These are phyloP conservation scores for Onygenales sp. DNA, from an alignment of 2,329 filamentous ascomycete species.

Conservation along the genomic window DNA sequence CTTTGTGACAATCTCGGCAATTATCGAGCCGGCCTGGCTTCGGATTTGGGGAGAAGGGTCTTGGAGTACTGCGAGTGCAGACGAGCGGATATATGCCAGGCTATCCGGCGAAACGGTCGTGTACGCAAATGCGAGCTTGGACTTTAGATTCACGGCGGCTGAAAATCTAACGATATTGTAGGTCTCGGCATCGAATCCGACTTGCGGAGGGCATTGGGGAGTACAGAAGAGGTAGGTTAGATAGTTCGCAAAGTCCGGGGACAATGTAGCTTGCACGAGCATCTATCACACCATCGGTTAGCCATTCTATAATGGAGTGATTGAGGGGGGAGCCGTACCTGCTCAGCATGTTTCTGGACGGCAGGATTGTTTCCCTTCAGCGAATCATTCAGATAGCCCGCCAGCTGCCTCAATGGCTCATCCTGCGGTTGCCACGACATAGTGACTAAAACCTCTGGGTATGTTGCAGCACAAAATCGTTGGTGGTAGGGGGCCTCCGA, in stretches of 20 bases:
- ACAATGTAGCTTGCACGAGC: slow-evolving; percentile 78
- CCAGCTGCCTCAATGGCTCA: slow-evolving; percentile 81
- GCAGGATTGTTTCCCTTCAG: slow-evolving; percentile 71
- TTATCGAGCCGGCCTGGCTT: slow-evolving; percentile 82
- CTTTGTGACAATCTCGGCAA: slow-evolving; percentile 78
- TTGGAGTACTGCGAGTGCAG: slow-evolving; percentile 68
- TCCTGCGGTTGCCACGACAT: slow-evolving; percentile 93
- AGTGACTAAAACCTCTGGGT: slow-evolving; percentile 15
- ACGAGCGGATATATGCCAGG: slow-evolving; percentile 67
- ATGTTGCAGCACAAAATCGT: not conserved
- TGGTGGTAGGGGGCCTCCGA: not conserved
- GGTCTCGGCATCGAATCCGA: slow-evolving; percentile 52
- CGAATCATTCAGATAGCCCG: slow-evolving; percentile 82
- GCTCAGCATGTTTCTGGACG: slow-evolving; percentile 81
- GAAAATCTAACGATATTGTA: slow-evolving; percentile 71
- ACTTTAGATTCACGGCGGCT: slow-evolving; percentile 91
- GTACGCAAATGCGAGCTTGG: slow-evolving; percentile 70
- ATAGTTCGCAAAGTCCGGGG: slow-evolving; percentile 95
- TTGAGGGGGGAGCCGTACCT: slow-evolving; percentile 47
- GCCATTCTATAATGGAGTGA: not conserved
- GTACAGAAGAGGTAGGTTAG: slow-evolving; percentile 83
- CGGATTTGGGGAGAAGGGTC: slow-evolving; percentile 76
- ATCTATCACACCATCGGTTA: slow-evolving; percentile 49
- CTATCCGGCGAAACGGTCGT: slow-evolving; percentile 65
- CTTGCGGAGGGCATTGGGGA: slow-evolving; percentile 45